A percentile compares a stretch with the other conserved stretches of the same genome.
Evolutionary conservation across 257 asterid species (phyloP).

Genomic region (Jacaranda copaia): DNA sequence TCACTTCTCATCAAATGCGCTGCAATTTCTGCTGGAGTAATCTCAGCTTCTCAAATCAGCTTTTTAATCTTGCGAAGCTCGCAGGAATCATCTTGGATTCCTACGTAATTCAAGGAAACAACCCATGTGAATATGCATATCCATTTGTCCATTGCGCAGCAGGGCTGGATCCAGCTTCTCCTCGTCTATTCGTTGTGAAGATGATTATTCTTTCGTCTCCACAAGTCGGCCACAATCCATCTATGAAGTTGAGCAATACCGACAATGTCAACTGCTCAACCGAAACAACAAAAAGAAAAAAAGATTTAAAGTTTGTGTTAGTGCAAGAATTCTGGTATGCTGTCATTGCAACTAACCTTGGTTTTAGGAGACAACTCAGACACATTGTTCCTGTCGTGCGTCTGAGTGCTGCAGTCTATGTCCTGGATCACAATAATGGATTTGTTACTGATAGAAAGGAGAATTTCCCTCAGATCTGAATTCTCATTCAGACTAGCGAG

Average conservation of each 20-base stretch:
- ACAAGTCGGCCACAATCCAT: too few relatives aligned
- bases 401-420: constrained; percentile 74
- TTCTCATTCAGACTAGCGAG: constrained; percentile 58
- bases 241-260: too few relatives aligned
- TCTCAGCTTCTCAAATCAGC: constrained; percentile 51
- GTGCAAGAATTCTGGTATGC: too few relatives aligned
- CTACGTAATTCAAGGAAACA: constrained; percentile 51
- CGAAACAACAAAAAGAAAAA: too few relatives aligned
- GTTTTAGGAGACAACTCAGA: background rate
- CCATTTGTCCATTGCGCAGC: too few relatives aligned
- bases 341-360: constrained; percentile 39
- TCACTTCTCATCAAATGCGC: constrained; percentile 83
- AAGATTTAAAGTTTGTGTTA: too few relatives aligned
- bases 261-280: too few relatives aligned
- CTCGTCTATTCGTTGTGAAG: too few relatives aligned
- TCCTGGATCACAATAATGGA: constrained; percentile 46
- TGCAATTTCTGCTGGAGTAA: constrained; percentile 76
- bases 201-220: too few relatives aligned
- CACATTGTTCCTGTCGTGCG: constrained; percentile 59
- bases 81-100: constrained; percentile 41
- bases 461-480: constrained; percentile 62
- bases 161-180: too few relatives aligned
- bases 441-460: constrained; percentile 59
- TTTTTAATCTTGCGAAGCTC: constrained; percentile 47
- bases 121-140: too few relatives aligned